Evolutionary conservation across 2,329 filamentous ascomycete genomes (phyloP).

Genomic region (Ceratocystis cubensis): DNA sequence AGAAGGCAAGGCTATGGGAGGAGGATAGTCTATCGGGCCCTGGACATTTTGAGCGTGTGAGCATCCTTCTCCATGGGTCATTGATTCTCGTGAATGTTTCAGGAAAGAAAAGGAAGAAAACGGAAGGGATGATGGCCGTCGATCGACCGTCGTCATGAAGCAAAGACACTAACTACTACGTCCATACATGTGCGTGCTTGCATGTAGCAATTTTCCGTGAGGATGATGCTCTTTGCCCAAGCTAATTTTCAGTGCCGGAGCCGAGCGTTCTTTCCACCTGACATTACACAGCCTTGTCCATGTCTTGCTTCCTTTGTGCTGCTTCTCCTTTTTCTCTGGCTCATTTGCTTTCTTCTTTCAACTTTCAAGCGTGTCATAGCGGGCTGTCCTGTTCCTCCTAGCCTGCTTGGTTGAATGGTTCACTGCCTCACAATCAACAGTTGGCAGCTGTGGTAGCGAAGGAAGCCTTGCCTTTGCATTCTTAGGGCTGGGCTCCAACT

Average conservation of each 20-base stretch:
- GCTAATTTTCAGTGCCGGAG: slow-evolving; percentile 3
- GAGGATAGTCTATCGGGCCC: too few relatives aligned
- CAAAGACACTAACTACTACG: background rate
- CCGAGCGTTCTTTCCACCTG: background rate
- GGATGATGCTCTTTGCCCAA: background rate
- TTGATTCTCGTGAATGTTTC: slow-evolving; percentile 1
- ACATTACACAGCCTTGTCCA: background rate
- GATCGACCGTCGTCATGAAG: slow-evolving; percentile 1
- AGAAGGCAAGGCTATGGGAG: background rate
- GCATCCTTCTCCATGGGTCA: background rate
- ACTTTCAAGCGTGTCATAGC: background rate
- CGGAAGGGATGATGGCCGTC: background rate
- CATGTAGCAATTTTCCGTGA: too few relatives aligned
- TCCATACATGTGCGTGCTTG: background rate
- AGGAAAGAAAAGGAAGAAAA: slow-evolving; percentile 3
- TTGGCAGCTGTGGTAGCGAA: background rate
- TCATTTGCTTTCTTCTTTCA: background rate
- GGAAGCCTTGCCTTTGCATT: background rate
- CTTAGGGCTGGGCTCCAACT: background rate
- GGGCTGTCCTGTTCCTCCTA: background rate
- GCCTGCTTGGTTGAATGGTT: background rate
- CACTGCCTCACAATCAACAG: background rate
- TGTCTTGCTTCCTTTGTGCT: background rate
- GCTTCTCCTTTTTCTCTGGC: background rate
- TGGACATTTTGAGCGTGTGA: background rate